Base-by-base conservation (phyloP, 2,329 filamentous ascomycete genomes). In the Ophiobolus disseminans region DNA sequence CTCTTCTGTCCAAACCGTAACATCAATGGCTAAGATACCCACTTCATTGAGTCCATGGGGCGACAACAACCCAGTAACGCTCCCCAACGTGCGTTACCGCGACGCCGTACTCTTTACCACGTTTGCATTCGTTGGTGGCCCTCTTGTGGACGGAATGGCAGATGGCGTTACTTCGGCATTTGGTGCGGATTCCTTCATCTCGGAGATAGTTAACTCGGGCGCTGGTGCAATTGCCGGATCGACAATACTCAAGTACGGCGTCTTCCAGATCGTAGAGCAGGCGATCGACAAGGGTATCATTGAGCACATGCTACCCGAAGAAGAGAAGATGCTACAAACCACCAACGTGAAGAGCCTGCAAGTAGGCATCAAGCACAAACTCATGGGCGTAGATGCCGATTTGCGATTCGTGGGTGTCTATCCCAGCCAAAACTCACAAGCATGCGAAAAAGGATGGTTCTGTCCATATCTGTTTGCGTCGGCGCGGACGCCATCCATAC, bases 351-450 rank as follows among this genome's bases (percentile, higher is more conserved):
- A 69, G 55, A 73, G 65, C 28, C 28, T 74, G 36, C 70, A 72
- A 38, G 65, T 73, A 10, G 59, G 65, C 31, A 68, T 74, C 47
- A 73, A 72, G 50, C 73, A 75, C 40, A 75, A 74, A 21, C 57
- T 75, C 36, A 74, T 75, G 70, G 71, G 71, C 34, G 70, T 74
- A 3, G 67, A 74, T 40, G 72, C 72, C 3, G 70, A 73, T 49
- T 28, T 75, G 32, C 48, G 68, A 1, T 72, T 73, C 37, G 50
- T 48, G 0, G 64, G 66, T 11, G 58, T 68, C 4, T 63, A 61
- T 47, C 63, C 68, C 0, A 35, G 63, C 1, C 22, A 17, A 11
- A 57, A 68, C 40, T n/a, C 46, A 1, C 58, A 63, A 26, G 61
- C 53, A 0, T 73, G 68, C 37, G 69, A 66, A 25, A 73, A 73